Base-by-base conservation (phyloP, 164 flowering plant species). In the Dillenia suffruticosa region DNA sequence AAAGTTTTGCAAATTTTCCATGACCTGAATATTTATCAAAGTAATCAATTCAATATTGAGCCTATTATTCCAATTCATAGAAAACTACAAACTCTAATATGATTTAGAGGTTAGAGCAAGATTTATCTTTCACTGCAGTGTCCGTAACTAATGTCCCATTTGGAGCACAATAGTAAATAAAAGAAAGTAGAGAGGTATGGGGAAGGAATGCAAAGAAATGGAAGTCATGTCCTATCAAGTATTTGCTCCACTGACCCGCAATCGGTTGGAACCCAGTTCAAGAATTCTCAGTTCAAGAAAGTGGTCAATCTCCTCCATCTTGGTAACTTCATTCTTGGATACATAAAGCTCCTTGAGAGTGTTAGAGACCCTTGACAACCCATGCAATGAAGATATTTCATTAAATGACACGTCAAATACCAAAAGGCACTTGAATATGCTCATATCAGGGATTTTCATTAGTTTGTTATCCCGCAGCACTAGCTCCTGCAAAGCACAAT, bases 361-460 rank as follows among this genome's bases (percentile, higher is more conserved):
- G 80, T 61, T 74, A 57, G 92, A 78, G 63, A 81, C 86, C 67
- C 81, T 83, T 13, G 86, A 79, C 67, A 89, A 40, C 44, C 96
- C 96, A 66, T 72, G 65, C 57, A 84, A 66, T 32, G 96, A 86
- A 56, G 86, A 55, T 66, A 95, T 90, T 74, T 92, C 99, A 65
- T 95, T 95, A 81, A 86, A 95, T 57, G 99, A 95, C 63, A 89
- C 86, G 76, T 95, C 99, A 67, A 92, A 95, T 45, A 91, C 85
- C 71, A 85, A 55, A 63, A 95, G 89, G 62, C 61, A 78, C 75
- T 77, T 84, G 75, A 85, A 95, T 74, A 89, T 86, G 79, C 83
- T 76, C 63, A 77, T 84, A 78, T 95, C 99, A 11, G 94, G 99
- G 65, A 95, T 75, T 55, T 80, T 89, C 68, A 51, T 82, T 26